Base-by-base conservation (phyloP, 257 asterid species). In the Eustoma russellianum region DNA sequence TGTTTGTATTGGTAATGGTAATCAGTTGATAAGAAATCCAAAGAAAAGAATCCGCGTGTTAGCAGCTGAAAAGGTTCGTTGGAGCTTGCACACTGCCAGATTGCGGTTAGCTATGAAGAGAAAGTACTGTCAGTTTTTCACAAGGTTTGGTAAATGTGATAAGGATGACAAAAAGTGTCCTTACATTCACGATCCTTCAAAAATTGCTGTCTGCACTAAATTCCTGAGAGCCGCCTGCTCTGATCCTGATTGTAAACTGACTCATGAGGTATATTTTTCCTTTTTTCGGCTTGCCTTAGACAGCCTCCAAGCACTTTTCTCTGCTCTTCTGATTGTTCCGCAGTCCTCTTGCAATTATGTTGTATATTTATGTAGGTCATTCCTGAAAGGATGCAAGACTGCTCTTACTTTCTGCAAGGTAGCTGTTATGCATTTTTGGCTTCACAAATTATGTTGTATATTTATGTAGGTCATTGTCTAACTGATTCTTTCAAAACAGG, bases 371-470 rank as follows among this genome's bases (percentile, higher is more conserved):
- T 77, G 77, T 67, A 85, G 98, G 90, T 92, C 60, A 81, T 92
- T 48, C 94, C 97, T 14, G 97, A 92, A 76, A 81, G 97, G 74
- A 92, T 92, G 98, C 88, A 83, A 76, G 98, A 88, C 68, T 92
- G 98, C 71, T 85, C 95, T 17, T 92, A 84, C 66, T 92, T 85
- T 72, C 66, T 88, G 70, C 91, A 80, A 83, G 95, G 98, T 92
- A 57, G 55, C 66, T 40, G 50, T 56, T 62, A 13, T 52, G 41
- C 52, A 1, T 52, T 48, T 59, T 48, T 46, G 9, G 55, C 45
- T 49, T 33, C 49, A 50, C 33, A 56, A 24, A 47, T 17, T 15
- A 8, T 43, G 46, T 6, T n/a, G n/a, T n/a, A n/a, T n/a, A n/a
- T n/a, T n/a, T n/a, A n/a, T n/a, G n/a, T n/a, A n/a, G 41, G 12